Evolutionary conservation across 257 asterid species (phyloP), one percentile per base, ranked within the genome.

Genomic region (Solanum boliviense): DNA sequence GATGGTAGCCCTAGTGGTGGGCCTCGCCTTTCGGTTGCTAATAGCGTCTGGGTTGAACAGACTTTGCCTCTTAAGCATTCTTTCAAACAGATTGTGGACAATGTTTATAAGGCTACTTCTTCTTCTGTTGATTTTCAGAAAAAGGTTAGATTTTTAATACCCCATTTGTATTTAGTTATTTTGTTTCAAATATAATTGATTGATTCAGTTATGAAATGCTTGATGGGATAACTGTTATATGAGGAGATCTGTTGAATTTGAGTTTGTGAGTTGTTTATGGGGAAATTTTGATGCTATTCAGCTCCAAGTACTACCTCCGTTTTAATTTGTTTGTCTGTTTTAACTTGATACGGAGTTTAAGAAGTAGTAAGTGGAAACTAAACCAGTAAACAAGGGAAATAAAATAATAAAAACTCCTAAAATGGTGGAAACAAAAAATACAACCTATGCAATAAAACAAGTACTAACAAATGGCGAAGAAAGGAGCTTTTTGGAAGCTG

Each of bases 1-100:
- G 94, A 91, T 87, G 94, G 94, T 20, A 79, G 89, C 27, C 52
- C 89, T 21, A 78, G 74, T 27, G 93, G 94, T 83, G 94, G 94
- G 7, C 94, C 94, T 3, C 87, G 86, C 1, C 41, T 91, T 87
- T 88, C 91, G 0, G 88, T 88, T 41, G 91, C 89, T 56, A 92
- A 90, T 39, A 91, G 93, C 5, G 89, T 92, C 25, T 92, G 93
- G 94, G 52, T 92, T 58, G 94, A 92, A 36, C 93, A 88, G 88
- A 89, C 93, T 29, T 81, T 90, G 87, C 20, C 89, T 74, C 44
- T 92, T 4, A 92, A 92, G 65, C 89, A 86, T n/a, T 46, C 84
- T 41, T 92, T 90, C 44, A 89, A 91, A 76, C 85, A 85, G 67
- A 84, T 89, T 72, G 92, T 88, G 3, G 89, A 89, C 3, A 87